Evolutionary conservation across 2,329 filamentous ascomycete genomes (phyloP), one percentile per base, ranked within the genome.

Genomic region (Botrytis sinoallii): DNA sequence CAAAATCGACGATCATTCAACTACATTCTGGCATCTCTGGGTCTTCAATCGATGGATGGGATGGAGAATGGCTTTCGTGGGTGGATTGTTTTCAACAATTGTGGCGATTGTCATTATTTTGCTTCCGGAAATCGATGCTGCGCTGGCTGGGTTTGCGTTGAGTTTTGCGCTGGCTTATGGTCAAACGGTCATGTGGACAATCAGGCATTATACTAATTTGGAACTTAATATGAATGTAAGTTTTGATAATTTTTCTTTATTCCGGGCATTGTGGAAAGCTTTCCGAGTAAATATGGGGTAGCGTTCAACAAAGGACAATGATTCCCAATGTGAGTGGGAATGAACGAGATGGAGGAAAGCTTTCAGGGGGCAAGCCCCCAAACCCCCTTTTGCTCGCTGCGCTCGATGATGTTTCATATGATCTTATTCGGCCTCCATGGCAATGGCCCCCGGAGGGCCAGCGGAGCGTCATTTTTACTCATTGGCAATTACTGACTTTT

Each of bases 1-100:
- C 66, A 88, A 88, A 77, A 88, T 95, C 29, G 93, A 95, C 79
- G 86, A 87, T 57, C 92, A 92, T 83, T 86, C 87, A 44, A 86
- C 88, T 14, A 87, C 91, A 0, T 89, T 88, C 44, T 92, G 89
- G 85, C 88, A 93, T 78, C 83, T 92, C 70, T 92, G 89, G 88
- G 85, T 92, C 2, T 91, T 93, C 80, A 93, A 93, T 79, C 87
- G 92, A 46, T 95, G 93, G 93, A 88, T 95, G 83, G 88, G 89
- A 40, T 90, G 92, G 83, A 88, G 92, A 7, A 91, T 95, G 87
- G 86, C 88, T 29, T 80, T 92, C 22, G 85, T 94, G 3, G 92
- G 92, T 3, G 90, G 90, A 1, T 77, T 90, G 29, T 95, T 95
- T 81, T 87, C 91, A 6, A 87, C 88, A 0, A 83, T 90, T 35